Percentiles rank a stretch among this genome's conserved stretches.
phyloP scores from a whole-genome alignment of 2,329 filamentous ascomycete species.

The Neonectria magnoliae region DNA sequence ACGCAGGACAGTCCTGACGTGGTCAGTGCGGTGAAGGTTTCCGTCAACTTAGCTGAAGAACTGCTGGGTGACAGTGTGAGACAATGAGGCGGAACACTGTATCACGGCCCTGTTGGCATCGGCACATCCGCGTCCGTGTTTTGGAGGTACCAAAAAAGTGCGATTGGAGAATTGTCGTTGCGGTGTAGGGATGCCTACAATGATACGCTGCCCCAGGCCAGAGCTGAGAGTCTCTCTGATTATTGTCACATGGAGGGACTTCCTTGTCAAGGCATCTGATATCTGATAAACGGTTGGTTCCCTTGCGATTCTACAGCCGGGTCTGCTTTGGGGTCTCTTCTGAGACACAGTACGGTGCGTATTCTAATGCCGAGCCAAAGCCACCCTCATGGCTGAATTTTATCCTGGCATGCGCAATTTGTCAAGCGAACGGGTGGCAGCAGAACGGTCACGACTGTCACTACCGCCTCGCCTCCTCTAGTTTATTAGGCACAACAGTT shows the following conservation, averaged over 20 bases:
- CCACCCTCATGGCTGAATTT: slow-evolving; percentile 11
- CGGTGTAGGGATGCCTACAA: slow-evolving; percentile 19
- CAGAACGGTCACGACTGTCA: slow-evolving; percentile 7
- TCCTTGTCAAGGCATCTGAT: slow-evolving; percentile 28
- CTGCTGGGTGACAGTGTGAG: slow-evolving; percentile 19
- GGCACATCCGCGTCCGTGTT: slow-evolving; percentile 8
- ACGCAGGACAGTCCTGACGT: background rate
- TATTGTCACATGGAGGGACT: slow-evolving; percentile 28
- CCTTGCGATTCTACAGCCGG: slow-evolving; percentile 10
- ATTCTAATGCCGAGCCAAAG: background rate
- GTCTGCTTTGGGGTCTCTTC: background rate
- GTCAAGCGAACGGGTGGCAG: slow-evolving; percentile 14
- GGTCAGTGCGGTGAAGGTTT: slow-evolving; percentile 12
- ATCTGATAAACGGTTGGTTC: background rate
- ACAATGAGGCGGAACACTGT: slow-evolving; percentile 13
- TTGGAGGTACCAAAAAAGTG: background rate
- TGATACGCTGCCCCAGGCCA: slow-evolving; percentile 10
- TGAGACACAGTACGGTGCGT: slow-evolving; percentile 19
- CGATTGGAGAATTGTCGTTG: slow-evolving; percentile 4
- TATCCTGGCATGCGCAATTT: slow-evolving; percentile 1
- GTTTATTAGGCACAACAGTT: slow-evolving; percentile 14
- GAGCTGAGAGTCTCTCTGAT: slow-evolving; percentile 14
- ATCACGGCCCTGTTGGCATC: slow-evolving; percentile 9
- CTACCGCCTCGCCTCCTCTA: slow-evolving; percentile 7
- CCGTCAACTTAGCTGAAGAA: slow-evolving; percentile 2